Evolutionary conservation across 2,329 filamentous ascomycete genomes (phyloP).

Genomic region (Trichoderma simmonsii): DNA sequence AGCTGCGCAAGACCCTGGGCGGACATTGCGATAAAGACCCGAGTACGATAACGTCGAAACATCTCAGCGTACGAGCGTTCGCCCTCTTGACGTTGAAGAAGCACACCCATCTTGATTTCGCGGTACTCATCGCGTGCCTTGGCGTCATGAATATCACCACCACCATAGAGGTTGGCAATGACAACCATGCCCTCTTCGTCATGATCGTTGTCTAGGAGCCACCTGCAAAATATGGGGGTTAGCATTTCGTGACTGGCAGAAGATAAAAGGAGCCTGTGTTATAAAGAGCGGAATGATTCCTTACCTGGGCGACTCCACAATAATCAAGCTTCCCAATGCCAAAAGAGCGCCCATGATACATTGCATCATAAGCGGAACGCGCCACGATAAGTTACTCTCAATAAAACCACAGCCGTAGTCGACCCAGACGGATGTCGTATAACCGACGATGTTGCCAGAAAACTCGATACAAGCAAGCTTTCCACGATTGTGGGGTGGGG

Average conservation of each 20-base stretch:
- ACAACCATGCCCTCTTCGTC: conserved; percentile 98
- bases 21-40: conserved; percentile 98
- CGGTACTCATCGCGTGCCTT: conserved; percentile 95
- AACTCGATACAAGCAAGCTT: conserved; percentile 98
- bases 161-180: conserved; percentile 95
- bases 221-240: conserved; percentile 50
- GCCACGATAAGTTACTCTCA: conserved; percentile 81
- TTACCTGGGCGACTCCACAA: conserved; percentile 93
- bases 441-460: conserved; percentile 93
- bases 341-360: conserved; percentile 90
- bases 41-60: conserved; percentile 88
- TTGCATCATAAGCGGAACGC: conserved; percentile 84
- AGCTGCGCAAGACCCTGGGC: conserved; percentile 93
- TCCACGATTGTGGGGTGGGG: conserved; percentile 91
- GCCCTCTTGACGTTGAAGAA: conserved; percentile 89
- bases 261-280: neutral
- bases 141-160: conserved; percentile 88
- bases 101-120: conserved; percentile 97
- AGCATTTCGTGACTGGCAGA: neutral
- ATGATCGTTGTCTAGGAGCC: conserved; percentile 95
- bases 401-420: conserved; percentile 97
- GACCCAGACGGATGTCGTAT: conserved; percentile 96
- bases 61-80: conserved; percentile 89
- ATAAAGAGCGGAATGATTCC: conserved; percentile 18
- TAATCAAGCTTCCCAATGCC: conserved; percentile 80